Conservation (phyloP, 129 eudicot genomes). For the Tanacetum coccineum region DNA sequence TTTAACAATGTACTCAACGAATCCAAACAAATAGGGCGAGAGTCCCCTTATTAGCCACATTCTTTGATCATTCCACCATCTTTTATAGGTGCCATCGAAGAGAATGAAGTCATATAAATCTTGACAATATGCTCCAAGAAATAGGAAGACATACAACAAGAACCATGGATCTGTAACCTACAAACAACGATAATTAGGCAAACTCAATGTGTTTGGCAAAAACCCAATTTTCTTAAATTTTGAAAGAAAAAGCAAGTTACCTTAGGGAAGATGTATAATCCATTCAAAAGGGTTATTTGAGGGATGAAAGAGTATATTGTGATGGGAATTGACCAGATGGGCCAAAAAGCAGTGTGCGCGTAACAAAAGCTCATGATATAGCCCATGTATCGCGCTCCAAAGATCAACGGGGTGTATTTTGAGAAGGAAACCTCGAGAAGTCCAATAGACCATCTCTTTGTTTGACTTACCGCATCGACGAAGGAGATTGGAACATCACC, state of each 20-base stretch:
- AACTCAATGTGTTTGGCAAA: not conserved
- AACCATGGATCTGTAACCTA: conserved; percentile 56
- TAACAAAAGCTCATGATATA: conserved; percentile 51
- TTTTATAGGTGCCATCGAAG: conserved; percentile 36
- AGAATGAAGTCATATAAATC: conserved; percentile 57
- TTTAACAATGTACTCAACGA: conserved; percentile 32
- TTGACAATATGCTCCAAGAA: conserved; percentile 61
- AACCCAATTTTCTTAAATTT: not conserved
- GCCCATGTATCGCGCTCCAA: conserved; percentile 51
- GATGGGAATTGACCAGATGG: conserved; percentile 60
- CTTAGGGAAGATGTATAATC: conserved; percentile 54
- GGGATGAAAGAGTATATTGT: conserved; percentile 65
- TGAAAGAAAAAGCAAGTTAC: conserved; percentile 24
- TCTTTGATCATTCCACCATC: conserved; percentile 81
- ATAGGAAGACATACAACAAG: conserved; percentile 44
- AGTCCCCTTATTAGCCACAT: conserved; percentile 65
- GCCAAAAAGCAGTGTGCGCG: conserved; percentile 51
- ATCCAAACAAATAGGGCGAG: conserved; percentile 46
- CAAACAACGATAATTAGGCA: not conserved
- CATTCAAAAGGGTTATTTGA: conserved; percentile 63
- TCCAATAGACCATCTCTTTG: conserved; percentile 75
- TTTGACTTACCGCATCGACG: conserved; percentile 44
- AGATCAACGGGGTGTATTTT: conserved; percentile 40
- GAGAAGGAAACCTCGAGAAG: conserved; percentile 66
- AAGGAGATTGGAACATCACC: conserved; percentile 73